Evolutionary conservation across 2,329 filamentous ascomycete genomes (phyloP).

Genomic region (Apiospora hydei): DNA sequence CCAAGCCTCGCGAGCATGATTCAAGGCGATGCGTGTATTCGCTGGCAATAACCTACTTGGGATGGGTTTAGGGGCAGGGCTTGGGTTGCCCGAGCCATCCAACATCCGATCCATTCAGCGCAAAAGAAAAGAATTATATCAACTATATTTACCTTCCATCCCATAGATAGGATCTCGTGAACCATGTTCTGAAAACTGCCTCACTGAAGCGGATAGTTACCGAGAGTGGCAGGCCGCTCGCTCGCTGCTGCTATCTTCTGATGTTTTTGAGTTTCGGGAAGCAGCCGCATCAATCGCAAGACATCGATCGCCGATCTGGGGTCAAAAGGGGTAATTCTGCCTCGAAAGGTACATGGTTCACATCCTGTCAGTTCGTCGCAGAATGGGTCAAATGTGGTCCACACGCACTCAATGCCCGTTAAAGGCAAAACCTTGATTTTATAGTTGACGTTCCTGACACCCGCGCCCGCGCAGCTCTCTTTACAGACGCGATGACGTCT

Average conservation of each 20-base stretch:
- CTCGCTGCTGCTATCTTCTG: neutral
- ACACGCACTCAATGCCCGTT: neutral
- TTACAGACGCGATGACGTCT: conserved; percentile 10
- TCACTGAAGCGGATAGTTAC: neutral
- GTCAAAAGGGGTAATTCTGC: neutral
- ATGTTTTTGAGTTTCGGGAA: conserved; percentile 7
- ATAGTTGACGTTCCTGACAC: conserved; percentile 7
- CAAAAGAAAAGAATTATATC: neutral
- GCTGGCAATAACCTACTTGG: neutral
- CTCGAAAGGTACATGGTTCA: neutral
- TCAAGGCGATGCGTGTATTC: neutral
- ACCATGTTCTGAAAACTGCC: neutral
- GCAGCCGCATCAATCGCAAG: conserved; percentile 13
- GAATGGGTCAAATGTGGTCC: neutral
- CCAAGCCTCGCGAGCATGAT: neutral
- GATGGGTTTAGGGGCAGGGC: neutral
- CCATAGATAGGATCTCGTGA: neutral
- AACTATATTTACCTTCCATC: neutral
- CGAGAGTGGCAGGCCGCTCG: too few species aligned
- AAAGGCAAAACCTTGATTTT: neutral
- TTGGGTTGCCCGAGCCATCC: conserved; percentile 2
- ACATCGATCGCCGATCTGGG: conserved; percentile 8
- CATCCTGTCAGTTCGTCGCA: neutral
- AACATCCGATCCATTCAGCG: neutral
- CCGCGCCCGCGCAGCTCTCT: neutral